Conservation (phyloP, 352 stramenopile genomes). For the Phytophthora fragariae region DNA sequence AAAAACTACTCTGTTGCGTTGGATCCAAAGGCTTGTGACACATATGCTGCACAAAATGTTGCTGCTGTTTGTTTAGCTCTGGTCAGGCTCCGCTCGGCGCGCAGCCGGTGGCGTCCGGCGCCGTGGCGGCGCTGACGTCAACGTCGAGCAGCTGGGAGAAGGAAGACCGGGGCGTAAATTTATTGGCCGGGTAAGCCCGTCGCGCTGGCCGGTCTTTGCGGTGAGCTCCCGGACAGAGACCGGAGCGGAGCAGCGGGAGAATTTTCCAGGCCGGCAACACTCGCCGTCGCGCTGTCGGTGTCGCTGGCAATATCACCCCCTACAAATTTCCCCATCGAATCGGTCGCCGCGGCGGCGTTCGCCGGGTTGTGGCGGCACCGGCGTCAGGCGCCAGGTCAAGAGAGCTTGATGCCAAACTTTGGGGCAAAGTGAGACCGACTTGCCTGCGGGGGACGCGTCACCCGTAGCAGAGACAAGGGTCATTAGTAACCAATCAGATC, state of each 20-base stretch:
- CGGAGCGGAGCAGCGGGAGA: slow-evolving; percentile 18
- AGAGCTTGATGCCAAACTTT: too few species aligned
- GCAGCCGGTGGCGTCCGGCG: too few species aligned
- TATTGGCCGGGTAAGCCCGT: slow-evolving; percentile 32
- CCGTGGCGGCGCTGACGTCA: too few species aligned
- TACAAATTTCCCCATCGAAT: slow-evolving; percentile 28
- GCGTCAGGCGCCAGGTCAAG: too few species aligned
- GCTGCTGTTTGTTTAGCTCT: too few species aligned
- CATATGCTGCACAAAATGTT: too few species aligned
- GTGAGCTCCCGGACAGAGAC: slow-evolving; percentile 22
- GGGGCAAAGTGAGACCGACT: too few species aligned
- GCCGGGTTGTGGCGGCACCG: slow-evolving; percentile 7
- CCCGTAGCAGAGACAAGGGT: neutral
- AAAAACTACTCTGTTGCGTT: too few species aligned
- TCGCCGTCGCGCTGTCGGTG: slow-evolving; percentile 3
- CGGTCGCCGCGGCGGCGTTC: slow-evolving; percentile 1
- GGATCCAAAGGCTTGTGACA: too few species aligned
- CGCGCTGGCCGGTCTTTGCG: slow-evolving; percentile 23
- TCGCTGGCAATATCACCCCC: slow-evolving; percentile 34
- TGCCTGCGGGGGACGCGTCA: too few species aligned
- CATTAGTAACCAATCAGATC: neutral
- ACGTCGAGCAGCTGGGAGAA: neutral
- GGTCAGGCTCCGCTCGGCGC: too few species aligned
- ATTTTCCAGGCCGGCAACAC: slow-evolving; percentile 25
- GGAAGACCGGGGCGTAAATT: slow-evolving; percentile 20